Percentiles rank a stretch among this genome's conserved stretches.
Conservation (phyloP, 371 early-diverging fungal genomes). For the Rhizopus stolonifer region DNA sequence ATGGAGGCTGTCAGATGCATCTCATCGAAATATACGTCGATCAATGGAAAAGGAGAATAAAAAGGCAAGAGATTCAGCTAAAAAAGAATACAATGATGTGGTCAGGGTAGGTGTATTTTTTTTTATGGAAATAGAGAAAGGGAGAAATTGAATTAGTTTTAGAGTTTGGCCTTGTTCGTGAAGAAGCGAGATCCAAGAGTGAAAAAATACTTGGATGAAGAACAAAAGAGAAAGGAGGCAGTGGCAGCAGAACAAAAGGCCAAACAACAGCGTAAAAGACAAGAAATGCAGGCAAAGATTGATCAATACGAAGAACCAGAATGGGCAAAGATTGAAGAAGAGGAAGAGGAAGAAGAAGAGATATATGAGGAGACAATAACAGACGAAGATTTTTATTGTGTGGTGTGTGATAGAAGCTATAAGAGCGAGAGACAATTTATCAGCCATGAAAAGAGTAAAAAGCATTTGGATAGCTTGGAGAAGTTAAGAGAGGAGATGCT, state of each 20-base stretch:
- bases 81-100: constrained; percentile 83
- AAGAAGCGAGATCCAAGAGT: constrained; percentile 81
- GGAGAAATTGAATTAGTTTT: neutral
- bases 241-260: constrained; percentile 56
- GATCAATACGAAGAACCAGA: constrained; percentile 61
- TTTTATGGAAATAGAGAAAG: neutral
- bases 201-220: constrained; percentile 53
- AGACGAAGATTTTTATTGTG: constrained; percentile 65
- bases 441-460: constrained; percentile 77
- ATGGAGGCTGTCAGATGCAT: constrained; percentile 78
- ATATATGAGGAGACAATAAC: constrained; percentile 40
- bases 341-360: constrained; percentile 25
- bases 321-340: constrained; percentile 58
- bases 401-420: constrained; percentile 81
- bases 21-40: constrained; percentile 78
- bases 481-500: constrained; percentile 66
- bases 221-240: constrained; percentile 51
- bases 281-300: constrained; percentile 47
- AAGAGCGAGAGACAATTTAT: constrained; percentile 70
- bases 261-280: constrained; percentile 50
- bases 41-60: constrained; percentile 93
- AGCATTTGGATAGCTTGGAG: constrained; percentile 71
- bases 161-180: constrained; percentile 57
- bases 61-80: constrained; percentile 79
- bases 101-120: constrained; percentile 59